Evolutionary conservation across 2,329 filamentous ascomycete species (phyloP).

Genomic region (Pseudomassariella vexata): DNA sequence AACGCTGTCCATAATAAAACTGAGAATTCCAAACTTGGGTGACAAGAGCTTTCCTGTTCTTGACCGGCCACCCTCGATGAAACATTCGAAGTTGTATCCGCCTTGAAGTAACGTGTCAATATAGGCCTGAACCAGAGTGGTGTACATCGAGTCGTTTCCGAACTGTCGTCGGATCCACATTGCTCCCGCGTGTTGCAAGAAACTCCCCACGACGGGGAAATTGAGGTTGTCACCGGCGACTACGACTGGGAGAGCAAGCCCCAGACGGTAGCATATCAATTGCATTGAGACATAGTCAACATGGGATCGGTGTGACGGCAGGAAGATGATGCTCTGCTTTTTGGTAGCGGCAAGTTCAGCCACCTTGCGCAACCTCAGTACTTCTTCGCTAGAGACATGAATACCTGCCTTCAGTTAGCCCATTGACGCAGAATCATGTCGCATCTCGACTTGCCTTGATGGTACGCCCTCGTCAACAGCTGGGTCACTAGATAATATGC

Average conservation of each 20-base stretch:
- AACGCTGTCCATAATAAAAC: constrained; percentile 85
- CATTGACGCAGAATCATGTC: too few relatives aligned
- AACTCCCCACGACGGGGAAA: constrained; percentile 81
- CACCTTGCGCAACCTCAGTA: constrained; percentile 73
- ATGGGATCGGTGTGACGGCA: constrained; percentile 91
- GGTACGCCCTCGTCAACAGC: constrained; percentile 85
- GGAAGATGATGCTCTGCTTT: constrained; percentile 92
- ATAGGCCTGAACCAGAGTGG: constrained; percentile 90
- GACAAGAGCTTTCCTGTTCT: constrained; percentile 89
- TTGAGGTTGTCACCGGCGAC: constrained; percentile 96
- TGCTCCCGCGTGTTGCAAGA: constrained; percentile 87
- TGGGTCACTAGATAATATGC: constrained; percentile 90
- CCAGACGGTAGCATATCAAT: constrained; percentile 89
- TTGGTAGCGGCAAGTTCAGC: constrained; percentile 77
- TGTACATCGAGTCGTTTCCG: constrained; percentile 85
- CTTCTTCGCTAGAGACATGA: constrained; percentile 92
- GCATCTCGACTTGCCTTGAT: constrained; percentile 58
- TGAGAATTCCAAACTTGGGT: constrained; percentile 92
- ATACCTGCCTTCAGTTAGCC: too few relatives aligned
- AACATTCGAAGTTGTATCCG: constrained; percentile 94
- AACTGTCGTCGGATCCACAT: constrained; percentile 96
- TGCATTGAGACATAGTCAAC: constrained; percentile 95
- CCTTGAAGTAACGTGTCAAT: constrained; percentile 87
- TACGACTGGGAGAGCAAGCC: constrained; percentile 81
- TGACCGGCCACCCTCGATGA: constrained; percentile 91